Base-by-base conservation (phyloP, 257 asterid species). In the Plantago elongata region DNA sequence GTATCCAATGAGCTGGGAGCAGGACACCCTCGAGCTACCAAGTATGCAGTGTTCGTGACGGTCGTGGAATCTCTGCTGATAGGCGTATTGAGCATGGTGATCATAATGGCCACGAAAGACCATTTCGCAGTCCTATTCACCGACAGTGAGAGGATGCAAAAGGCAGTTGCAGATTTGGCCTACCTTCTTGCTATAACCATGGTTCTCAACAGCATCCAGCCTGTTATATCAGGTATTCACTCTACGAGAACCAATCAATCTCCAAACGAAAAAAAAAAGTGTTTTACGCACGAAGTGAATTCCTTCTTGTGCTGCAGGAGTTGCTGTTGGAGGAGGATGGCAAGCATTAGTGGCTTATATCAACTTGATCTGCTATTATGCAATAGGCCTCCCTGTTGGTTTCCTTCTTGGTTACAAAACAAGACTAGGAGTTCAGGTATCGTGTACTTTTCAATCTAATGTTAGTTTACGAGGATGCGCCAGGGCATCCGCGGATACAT, bases 321-420 rank as follows among this genome's bases (percentile, higher is more conserved):
- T 93, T 52, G 99, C 99, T 48, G 81, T 93, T 64, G 99, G 97
- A 72, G 99, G 99, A 73, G 99, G 99, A 66, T 84, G 97, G 99
- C 97, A 93, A 78, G 97, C 89, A 15, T 75, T 89, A 8, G 97
- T 89, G 68, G 99, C 99, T 60, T 84, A 77, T 48, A 89, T 89
- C 46, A 93, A 93, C 54, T 71, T 93, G 60, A 52, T 79, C 69
- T 93, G 99, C 70, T 89, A 93, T 63, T 87, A 93, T 60, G 17
- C 75, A 13, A 77, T 93, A 43, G 96, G 97, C 9, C 90, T 89
- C 22, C 97, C 97, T 37, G 47, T 79, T 63, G 97, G 99, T 47
- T 84, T 86, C 69, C 42, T 86, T 45, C 79, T 92, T 40, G 96
- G 99, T 72, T 83, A 92, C 71, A 86, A 71, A 71, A 77, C 95